These are phyloP conservation scores for Phytopythium chamaehyphon DNA, from an alignment of 352 stramenopile genomes.

Conservation along the genomic window DNA sequence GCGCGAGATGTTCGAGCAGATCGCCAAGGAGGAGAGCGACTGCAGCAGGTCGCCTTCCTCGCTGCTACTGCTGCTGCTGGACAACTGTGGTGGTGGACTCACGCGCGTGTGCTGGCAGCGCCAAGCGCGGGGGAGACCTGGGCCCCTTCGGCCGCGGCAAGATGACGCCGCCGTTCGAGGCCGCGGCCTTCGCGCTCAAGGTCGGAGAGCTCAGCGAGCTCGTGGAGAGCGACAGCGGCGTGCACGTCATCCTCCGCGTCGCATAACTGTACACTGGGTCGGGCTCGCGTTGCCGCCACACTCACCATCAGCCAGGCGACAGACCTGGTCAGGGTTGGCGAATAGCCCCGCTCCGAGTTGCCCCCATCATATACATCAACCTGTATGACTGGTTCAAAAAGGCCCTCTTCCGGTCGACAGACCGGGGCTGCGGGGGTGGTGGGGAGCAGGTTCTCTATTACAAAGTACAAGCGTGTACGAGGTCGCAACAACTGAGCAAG, in stretches of 20 bases:
- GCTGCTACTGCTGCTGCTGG: too few relatives aligned
- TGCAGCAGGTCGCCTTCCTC: constrained; percentile 88
- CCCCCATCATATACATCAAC: too few relatives aligned
- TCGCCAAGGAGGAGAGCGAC: constrained; percentile 86
- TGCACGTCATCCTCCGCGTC: constrained; percentile 96
- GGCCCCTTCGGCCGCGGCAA: constrained; percentile 86
- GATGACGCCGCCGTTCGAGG: constrained; percentile 93
- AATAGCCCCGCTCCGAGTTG: too few relatives aligned
- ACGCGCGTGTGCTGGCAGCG: constrained; percentile 27
- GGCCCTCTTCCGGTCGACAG: too few relatives aligned
- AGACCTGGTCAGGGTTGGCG: too few relatives aligned
- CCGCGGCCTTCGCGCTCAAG: constrained; percentile 89
- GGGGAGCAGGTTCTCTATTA: constrained; percentile 21
- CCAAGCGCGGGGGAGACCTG: constrained; percentile 89
- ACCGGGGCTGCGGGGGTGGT: too few relatives aligned
- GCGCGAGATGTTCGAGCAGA: constrained; percentile 77
- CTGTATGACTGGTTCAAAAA: too few relatives aligned
- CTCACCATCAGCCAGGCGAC: too few relatives aligned
- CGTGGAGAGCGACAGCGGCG: constrained; percentile 94
- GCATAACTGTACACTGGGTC: constrained; percentile 31
- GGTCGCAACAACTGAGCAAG: too few relatives aligned
- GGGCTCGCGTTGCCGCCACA: background rate
- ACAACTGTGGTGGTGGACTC: background rate
- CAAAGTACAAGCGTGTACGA: constrained; percentile 1
- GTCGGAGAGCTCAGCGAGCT: constrained; percentile 93